Evolutionary conservation across 2,329 filamentous ascomycete genomes (phyloP), one percentile per base, ranked within the genome.

Genomic region (Alternaria triticimaculans): DNA sequence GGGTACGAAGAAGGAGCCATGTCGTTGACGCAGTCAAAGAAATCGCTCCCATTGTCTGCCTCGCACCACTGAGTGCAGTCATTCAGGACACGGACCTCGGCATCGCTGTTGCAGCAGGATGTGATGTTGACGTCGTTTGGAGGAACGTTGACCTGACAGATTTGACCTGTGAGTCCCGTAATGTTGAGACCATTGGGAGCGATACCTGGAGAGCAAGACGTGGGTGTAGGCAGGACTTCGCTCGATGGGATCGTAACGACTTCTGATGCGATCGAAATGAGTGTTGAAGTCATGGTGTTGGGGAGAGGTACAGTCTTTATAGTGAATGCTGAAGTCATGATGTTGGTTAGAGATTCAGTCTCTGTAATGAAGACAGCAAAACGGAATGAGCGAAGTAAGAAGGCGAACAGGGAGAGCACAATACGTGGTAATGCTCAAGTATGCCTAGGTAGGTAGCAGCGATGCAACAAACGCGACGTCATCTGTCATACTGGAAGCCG

Each of bases 31-130:
- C 51, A 55, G 9, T 26, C 21, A 10, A 41, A 55, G 15, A 55
- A 41, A 10, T 18, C 33, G 5, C 3, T n/a, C 3, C 18, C n/a
- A 5, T 43, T 1, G 8, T 55, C 33, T 4, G 14, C 33, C 51
- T 55, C 51, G 14, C 51, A 55, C 20, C 14, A 55, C 30, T 55
- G 51, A 12, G 33, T 55, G 28, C 51, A 55, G 20, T 55, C 33
- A 3, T 44, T 23, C 12, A 23, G 0, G 12, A 44, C 4, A 23
- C 51, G 33, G 12, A 43, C 21, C 21, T 55, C 51, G 5, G 51
- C 30, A 20, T 4, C 18, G 1, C 2, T 7, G 28, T 55, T 55
- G 30, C 51, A 55, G 5, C 51, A 55, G 14, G 51, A 55, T 55
- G 51, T 43, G 21, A 55, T 43, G 30, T 55, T 44, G 33, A 23